A percentile compares a stretch with the other conserved stretches of the same genome.
Evolutionary conservation across 108 stramenopile species (phyloP).

Genomic region (Phaeodactylum tricornutum): DNA sequence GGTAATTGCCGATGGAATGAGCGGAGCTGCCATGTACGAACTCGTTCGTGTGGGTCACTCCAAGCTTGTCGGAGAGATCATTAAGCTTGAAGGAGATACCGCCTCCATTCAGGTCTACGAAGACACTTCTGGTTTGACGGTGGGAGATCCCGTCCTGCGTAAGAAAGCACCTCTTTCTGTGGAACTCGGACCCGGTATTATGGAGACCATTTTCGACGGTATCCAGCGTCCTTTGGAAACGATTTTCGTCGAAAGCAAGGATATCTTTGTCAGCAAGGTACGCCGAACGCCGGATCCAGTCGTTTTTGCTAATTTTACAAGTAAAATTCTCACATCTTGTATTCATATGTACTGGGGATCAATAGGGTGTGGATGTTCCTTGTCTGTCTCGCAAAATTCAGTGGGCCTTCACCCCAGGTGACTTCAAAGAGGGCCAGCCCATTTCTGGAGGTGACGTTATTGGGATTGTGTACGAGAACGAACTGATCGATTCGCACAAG

Average conservation of each 20-base stretch:
- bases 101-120: conserved; percentile 99
- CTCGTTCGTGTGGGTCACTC: conserved; percentile 98
- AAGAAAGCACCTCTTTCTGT: conserved; percentile 96
- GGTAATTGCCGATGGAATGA: conserved; percentile 98
- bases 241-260: conserved; percentile 79
- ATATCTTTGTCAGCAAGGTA: conserved; percentile 96
- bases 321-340: too few relatives aligned
- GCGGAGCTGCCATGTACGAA: conserved; percentile 98
- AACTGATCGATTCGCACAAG: conserved; percentile 94
- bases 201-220: conserved; percentile 99
- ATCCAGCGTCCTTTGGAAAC: conserved; percentile 98
- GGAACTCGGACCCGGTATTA: conserved; percentile 99
- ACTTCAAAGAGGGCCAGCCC: conserved; percentile 88
- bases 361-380: conserved; percentile 96
- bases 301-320: too few relatives aligned
- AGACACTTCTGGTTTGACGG: conserved; percentile 95
- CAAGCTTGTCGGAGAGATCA: conserved; percentile 99
- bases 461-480: conserved; percentile 96
- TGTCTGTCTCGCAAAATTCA: conserved; percentile 79
- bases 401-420: conserved; percentile 91
- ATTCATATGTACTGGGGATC: too few relatives aligned
- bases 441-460: conserved; percentile 93
- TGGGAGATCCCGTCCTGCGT: conserved; percentile 94
- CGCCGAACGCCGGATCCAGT: too few relatives aligned
- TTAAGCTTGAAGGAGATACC: conserved; percentile 98